Percentiles rank a stretch among this genome's conserved stretches.
phyloP scores from a whole-genome alignment of 108 stramenopile genomes.

The Epithemia pelagica region DNA sequence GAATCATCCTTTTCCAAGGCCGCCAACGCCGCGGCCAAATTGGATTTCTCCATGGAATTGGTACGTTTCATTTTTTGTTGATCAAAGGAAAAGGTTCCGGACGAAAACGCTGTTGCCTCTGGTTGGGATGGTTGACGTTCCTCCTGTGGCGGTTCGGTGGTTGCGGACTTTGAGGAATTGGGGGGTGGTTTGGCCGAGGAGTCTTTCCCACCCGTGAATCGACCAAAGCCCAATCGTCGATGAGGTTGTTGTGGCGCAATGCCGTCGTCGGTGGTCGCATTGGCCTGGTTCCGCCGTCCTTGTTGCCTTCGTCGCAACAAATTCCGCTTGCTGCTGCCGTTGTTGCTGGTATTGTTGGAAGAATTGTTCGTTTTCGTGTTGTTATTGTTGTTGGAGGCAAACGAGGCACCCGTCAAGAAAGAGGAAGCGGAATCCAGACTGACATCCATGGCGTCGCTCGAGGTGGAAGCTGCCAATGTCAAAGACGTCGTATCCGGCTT shows the following conservation, averaged over 20 bases:
- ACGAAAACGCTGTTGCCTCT: slow-evolving; percentile 9
- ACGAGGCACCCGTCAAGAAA: no score
- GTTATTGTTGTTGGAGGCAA: no score
- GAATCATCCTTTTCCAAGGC: slow-evolving; percentile 20
- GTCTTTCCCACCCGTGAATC: not conserved
- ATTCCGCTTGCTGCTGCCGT: not conserved
- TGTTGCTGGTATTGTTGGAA: no score
- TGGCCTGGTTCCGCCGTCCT: not conserved
- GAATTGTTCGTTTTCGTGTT: not conserved
- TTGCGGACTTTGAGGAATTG: not conserved
- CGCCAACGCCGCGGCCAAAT: slow-evolving; percentile 42
- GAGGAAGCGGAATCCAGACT: not conserved
- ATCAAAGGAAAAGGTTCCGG: slow-evolving; percentile 28
- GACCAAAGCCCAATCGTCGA: not conserved
- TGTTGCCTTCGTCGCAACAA: not conserved
- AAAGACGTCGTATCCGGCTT: slow-evolving; percentile 6
- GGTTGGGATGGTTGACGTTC: slow-evolving; percentile 6
- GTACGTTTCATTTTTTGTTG: not conserved
- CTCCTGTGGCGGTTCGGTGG: not conserved
- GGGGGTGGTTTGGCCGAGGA: not conserved
- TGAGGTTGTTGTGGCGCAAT: not conserved
- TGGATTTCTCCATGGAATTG: slow-evolving; percentile 12
- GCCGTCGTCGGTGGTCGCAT: not conserved
- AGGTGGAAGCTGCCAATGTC: slow-evolving; percentile 4
- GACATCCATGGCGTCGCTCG: not conserved